Conservation (phyloP, 345 rosid genomes). For the Stellera chamaejasme region DNA sequence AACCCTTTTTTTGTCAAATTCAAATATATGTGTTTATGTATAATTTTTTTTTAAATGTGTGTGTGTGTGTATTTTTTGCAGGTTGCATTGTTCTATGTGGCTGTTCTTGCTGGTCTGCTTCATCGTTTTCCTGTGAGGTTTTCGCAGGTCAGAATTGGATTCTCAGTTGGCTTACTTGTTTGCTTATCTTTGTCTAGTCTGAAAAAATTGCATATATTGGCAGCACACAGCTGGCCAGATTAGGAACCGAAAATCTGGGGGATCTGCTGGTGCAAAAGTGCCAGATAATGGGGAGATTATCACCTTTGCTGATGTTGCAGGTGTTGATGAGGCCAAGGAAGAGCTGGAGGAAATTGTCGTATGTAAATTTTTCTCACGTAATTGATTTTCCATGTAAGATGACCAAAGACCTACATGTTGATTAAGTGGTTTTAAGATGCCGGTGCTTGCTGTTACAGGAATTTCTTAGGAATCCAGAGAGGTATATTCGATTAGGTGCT, state of each 20-base stretch:
- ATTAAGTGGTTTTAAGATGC: conserved; percentile 14
- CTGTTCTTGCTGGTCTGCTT: conserved; percentile 76
- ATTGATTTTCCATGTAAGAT: no score
- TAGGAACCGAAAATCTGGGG: conserved; percentile 62
- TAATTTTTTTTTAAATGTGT: no score
- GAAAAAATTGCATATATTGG: conserved; percentile 11
- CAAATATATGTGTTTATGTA: no score
- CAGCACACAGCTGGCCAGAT: conserved; percentile 80
- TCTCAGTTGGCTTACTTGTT: neutral
- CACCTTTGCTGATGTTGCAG: conserved; percentile 95
- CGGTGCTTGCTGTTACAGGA: conserved; percentile 45
- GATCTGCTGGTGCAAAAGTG: conserved; percentile 52
- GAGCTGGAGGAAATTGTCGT: conserved; percentile 99
- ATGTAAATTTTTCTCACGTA: conserved; percentile 12
- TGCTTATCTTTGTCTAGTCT: conserved; percentile 11
- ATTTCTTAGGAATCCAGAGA: conserved; percentile 91
- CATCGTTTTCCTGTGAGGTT: conserved; percentile 70
- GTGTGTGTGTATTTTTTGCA: conserved; percentile 22
- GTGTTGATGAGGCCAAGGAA: conserved; percentile 97
- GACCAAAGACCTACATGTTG: conserved; percentile 5
- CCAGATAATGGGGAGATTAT: conserved; percentile 67
- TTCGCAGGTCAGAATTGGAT: conserved; percentile 46
- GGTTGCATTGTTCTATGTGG: conserved; percentile 75
- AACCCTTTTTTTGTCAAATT: no score
- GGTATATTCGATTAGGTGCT: conserved; percentile 75